These are phyloP conservation scores for Aspergillus sp. DNA, from an alignment of 2,329 filamentous ascomycete genomes.

Conservation along the genomic window DNA sequence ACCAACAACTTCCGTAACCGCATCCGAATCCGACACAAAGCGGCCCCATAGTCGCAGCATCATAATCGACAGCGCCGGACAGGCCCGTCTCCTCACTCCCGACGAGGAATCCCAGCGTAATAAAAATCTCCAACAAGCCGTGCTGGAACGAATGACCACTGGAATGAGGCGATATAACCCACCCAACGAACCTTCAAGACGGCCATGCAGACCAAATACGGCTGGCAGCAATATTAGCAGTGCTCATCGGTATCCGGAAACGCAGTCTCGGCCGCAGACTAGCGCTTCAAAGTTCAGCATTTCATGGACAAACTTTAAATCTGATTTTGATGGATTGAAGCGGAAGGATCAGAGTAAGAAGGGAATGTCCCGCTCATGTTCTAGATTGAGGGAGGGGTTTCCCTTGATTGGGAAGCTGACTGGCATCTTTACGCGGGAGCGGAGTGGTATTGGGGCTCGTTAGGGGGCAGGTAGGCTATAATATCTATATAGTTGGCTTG, in stretches of 20 bases:
- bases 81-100: conserved; percentile 18
- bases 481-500: too few relatives aligned
- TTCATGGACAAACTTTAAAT: not conserved
- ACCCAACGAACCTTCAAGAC: not conserved
- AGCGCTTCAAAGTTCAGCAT: not conserved
- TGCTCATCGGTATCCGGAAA: not conserved
- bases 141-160: conserved; percentile 27
- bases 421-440: not conserved
- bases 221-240: not conserved
- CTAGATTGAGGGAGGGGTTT: not conserved
- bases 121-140: conserved; percentile 23
- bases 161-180: conserved; percentile 4
- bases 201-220: not conserved
- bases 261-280: not conserved
- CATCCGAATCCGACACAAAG: not conserved
- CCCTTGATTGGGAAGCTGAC: not conserved
- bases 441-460: not conserved
- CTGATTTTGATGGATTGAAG: not conserved
- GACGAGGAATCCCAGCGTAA: conserved; percentile 22
- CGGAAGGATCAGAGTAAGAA: not conserved
- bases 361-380: not conserved
- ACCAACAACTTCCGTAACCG: not conserved
- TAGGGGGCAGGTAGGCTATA: not conserved
- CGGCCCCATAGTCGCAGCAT: conserved; percentile 8
- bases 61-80: conserved; percentile 24